phyloP scores from a whole-genome alignment of 75 land plant species.

The Larix kaempferi region DNA sequence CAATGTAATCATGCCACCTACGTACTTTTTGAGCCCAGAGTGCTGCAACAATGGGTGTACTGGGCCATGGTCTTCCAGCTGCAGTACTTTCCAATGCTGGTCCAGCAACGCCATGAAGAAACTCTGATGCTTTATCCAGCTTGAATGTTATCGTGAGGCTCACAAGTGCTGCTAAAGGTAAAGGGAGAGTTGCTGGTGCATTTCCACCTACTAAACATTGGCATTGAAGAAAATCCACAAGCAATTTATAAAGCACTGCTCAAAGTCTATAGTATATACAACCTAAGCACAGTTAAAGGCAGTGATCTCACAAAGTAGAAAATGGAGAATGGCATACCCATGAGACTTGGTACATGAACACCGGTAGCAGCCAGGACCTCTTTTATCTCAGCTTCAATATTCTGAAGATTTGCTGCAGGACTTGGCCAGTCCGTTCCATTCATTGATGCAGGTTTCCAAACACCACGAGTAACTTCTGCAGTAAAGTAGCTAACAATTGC shows the following conservation, averaged over 20 bases:
- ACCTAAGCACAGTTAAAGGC: background rate
- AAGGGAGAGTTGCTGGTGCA: conserved; percentile 50
- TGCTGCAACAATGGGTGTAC: conserved; percentile 72
- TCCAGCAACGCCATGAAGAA: conserved; percentile 71
- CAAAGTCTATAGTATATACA: background rate
- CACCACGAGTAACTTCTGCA: conserved; percentile 80
- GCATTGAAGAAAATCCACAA: conserved; percentile 6
- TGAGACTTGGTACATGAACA: conserved; percentile 43
- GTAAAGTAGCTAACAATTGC: conserved; percentile 67
- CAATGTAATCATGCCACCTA: conserved; percentile 83
- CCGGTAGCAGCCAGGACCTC: conserved; percentile 72
- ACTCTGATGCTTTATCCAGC: conserved; percentile 63
- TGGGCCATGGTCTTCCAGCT: conserved; percentile 61
- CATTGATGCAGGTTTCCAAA: conserved; percentile 79
- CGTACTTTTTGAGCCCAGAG: conserved; percentile 84
- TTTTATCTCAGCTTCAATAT: conserved; percentile 65
- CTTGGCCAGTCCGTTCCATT: conserved; percentile 96
- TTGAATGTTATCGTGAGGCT: conserved; percentile 89
- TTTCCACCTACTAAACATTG: conserved; percentile 19
- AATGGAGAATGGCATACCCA: conserved; percentile 15
- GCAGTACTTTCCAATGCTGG: conserved; percentile 72
- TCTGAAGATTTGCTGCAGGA: conserved; percentile 63
- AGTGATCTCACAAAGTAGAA: background rate
- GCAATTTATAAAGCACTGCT: background rate
- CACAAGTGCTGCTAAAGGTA: conserved; percentile 81